Evolutionary conservation across 768 basidiomycete genomes (phyloP), one percentile per base, ranked within the genome.

Genomic region (Leccinum fibrillosum): DNA sequence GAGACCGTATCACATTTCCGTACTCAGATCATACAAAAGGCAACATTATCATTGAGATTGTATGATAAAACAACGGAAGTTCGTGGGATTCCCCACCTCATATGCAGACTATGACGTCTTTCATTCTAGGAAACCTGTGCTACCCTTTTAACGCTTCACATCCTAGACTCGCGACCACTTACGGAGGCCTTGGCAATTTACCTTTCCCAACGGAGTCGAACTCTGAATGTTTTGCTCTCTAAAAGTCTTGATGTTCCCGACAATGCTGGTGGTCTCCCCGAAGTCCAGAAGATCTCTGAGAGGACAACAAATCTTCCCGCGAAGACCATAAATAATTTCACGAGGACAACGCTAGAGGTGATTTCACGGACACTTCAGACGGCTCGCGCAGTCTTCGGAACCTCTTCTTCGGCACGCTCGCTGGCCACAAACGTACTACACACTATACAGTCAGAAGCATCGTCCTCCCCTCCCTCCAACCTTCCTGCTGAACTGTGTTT

Each of bases 131-230:
- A 85, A 56, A 80, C 81, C 1, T 91, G 92, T 62, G 86, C 92
- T 3, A 86, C 87, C 4, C 79, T 96, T 10, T 76, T 95, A 10
- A 88, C 90, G 0, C 81, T 98, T 45, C 88, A 95, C 69, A 79
- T 97, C n/a, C 81, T 98, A 26, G 94, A 97, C 66, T 92, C 92
- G 6, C 79, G 87, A 49, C 90, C 94, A 6, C 75, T 95, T 9
- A 70, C 77, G 21, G 92, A 94, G 51, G 86, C 89, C 0, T 75
- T 95, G 30, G 74, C 79, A 5, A 80, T 88, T 4, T 82, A 91
- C 56, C 81, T 97, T 4, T 71, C 78, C 0, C 93, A 97, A 69
- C 82, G 90, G 8, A 78, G 81, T 25, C 85, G 82, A 69, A 80
- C 82, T 3, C 71, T 91, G 5, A 77, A 82, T 21, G 64, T 72